phyloP scores from a whole-genome alignment of 441 rosid genomes.

The Croton laevigatus region DNA sequence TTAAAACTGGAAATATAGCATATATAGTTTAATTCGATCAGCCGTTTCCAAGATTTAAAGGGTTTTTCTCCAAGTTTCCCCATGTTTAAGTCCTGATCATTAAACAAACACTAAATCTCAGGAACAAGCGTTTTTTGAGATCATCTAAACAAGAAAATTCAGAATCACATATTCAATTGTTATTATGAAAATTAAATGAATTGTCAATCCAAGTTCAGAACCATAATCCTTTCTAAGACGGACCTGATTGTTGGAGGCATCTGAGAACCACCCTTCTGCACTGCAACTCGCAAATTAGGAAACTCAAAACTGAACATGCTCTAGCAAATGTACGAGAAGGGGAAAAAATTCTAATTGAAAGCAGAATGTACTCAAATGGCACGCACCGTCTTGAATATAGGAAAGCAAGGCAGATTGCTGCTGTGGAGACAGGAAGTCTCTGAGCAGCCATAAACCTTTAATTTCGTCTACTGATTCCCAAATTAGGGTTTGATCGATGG shows the following conservation, averaged over 20 bases:
- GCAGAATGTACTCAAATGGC: neutral
- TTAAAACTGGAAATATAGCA: neutral
- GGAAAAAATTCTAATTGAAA: neutral
- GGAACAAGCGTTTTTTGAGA: neutral
- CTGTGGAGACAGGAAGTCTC: conserved; percentile 57
- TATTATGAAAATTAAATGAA: too few species aligned
- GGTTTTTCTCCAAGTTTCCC: neutral
- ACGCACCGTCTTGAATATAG: conserved; percentile 57
- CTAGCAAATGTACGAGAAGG: neutral
- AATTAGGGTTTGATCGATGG: conserved; percentile 1
- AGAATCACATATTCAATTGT: neutral
- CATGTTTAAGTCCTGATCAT: neutral
- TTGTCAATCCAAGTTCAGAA: too few species aligned
- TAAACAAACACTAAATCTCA: neutral
- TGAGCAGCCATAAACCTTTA: conserved; percentile 65
- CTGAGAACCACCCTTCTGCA: conserved; percentile 79
- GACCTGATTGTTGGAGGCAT: conserved; percentile 76
- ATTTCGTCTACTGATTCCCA: conserved; percentile 61
- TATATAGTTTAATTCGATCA: too few species aligned
- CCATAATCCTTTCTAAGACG: neutral
- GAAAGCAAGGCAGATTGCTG: conserved; percentile 56
- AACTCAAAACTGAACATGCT: neutral
- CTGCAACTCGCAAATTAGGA: conserved; percentile 1
- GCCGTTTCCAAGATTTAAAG: neutral
- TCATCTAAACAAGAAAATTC: neutral